phyloP scores from a whole-genome alignment of 805 yeast species.

The Candida krabiensis region DNA sequence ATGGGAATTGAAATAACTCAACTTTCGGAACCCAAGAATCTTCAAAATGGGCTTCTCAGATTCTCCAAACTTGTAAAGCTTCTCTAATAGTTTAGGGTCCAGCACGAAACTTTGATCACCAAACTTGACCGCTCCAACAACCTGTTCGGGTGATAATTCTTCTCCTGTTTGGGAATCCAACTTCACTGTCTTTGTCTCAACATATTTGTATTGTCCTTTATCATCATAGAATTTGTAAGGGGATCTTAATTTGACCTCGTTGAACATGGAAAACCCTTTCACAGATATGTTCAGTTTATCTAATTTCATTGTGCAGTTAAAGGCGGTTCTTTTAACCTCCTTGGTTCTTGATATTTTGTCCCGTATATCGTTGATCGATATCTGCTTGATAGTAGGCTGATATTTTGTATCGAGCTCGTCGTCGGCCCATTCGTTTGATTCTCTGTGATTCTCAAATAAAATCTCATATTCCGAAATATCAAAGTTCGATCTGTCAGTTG shows the following conservation, averaged over 20 bases:
- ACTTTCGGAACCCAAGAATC: conserved; percentile 64
- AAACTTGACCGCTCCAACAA: conserved; percentile 40
- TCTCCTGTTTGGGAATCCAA: conserved; percentile 44
- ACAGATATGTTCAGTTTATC: conserved; percentile 63
- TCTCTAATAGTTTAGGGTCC: conserved; percentile 36
- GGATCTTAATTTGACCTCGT: conserved; percentile 51
- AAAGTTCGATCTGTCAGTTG: conserved; percentile 35
- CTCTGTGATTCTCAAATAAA: conserved; percentile 16
- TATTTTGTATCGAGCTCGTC: no score
- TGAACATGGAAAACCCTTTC: conserved; percentile 66
- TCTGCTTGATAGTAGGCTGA: conserved; percentile 41
- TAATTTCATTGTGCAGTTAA: conserved; percentile 59
- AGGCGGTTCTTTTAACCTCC: conserved; percentile 62
- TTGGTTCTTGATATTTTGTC: conserved; percentile 53
- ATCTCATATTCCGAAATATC: conserved; percentile 45
- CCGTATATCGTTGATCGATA: conserved; percentile 43
- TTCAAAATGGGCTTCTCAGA: conserved; percentile 50
- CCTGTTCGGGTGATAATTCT: conserved; percentile 29
- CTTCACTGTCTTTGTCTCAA: conserved; percentile 44
- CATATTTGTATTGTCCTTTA: conserved; percentile 52
- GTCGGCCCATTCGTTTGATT: conserved; percentile 6
- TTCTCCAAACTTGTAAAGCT: conserved; percentile 35
- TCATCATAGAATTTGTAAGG: conserved; percentile 54
- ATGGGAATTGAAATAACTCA: conserved; percentile 44
- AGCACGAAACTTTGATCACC: conserved; percentile 48